Base-by-base conservation (phyloP, 345 rosid species). In the Ricinus communis region DNA sequence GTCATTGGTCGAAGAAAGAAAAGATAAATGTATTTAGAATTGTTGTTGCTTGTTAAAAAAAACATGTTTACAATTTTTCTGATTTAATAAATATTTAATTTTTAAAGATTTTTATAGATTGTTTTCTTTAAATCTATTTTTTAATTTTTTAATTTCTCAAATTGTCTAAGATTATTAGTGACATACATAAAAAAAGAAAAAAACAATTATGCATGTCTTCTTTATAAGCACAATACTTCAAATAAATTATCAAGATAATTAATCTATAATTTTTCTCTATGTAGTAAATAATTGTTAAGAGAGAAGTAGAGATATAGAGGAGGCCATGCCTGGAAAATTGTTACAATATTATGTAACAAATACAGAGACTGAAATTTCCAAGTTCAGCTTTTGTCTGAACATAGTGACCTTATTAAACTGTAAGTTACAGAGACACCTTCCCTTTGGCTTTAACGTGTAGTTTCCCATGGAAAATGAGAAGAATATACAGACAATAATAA, bases 311-410 rank as follows among this genome's bases (percentile, higher is more conserved):
- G 53, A 49, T 3, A 51, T n/a, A 51, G 22, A 51, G 19, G 25
- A 51, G 55, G 43, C 5, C n/a, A n/a, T n/a, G n/a, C n/a, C n/a
- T n/a, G n/a, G n/a, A n/a, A n/a, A n/a, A n/a, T n/a, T n/a, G n/a
- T n/a, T n/a, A n/a, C n/a, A n/a, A n/a, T n/a, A n/a, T n/a, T 30
- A 5, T 58, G 2, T 13, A 58, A 59, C 31, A 19, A 31, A 33
- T 0, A 31, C 12, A 16, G 31, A 33, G 7, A 9, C 11, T 41
- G 66, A 62, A 40, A 62, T 21, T 62, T 62, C 46, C 21, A 66
- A 51, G 46, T 47, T 65, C n/a, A 65, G 59, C 43, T 38, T 36
- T 66, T 66, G 59, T 51, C 65, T 38, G 28, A 46, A 66, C 58
- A 49, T 55, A 55, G 60, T 27, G 60, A 14, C 60, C 6, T 9